Evolutionary conservation across 2,329 filamentous ascomycete genomes (phyloP).

Genomic region (Pezicula neosporulosa): DNA sequence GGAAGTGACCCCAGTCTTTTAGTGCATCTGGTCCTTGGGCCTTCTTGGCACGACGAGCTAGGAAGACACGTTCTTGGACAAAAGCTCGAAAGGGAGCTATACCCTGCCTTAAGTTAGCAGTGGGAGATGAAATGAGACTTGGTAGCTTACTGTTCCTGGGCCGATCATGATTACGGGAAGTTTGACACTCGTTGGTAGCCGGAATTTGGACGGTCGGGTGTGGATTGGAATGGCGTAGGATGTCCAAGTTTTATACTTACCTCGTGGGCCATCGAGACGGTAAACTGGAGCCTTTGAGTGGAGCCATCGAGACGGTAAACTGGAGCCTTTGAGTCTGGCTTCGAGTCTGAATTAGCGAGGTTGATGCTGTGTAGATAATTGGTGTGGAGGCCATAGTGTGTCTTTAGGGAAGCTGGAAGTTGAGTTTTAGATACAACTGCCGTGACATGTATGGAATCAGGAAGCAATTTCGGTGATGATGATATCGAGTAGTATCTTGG

Average conservation of each 20-base stretch:
- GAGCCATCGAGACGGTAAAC: neutral
- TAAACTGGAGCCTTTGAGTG: neutral
- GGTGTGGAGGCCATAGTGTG: too few relatives aligned
- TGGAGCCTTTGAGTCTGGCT: neutral
- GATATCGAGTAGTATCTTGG: conserved; percentile 6
- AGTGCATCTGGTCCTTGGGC: conserved; percentile 1
- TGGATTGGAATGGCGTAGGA: neutral
- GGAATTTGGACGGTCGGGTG: conserved; percentile 3
- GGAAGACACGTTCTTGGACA: conserved; percentile 12
- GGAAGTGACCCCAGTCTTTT: conserved; percentile 1
- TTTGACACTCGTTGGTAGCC: neutral
- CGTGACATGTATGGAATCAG: neutral
- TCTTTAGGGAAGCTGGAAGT: neutral
- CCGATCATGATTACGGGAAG: conserved; percentile 21
- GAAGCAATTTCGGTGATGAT: neutral
- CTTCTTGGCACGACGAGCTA: conserved; percentile 1
- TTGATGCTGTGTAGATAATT: too few relatives aligned
- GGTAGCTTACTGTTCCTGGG: conserved; percentile 15
- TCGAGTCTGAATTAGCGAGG: too few relatives aligned
- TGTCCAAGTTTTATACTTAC: neutral
- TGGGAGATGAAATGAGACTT: too few relatives aligned
- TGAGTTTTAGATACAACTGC: neutral
- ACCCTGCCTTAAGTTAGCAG: conserved; percentile 5
- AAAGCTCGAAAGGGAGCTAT: conserved; percentile 26
- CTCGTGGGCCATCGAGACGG: neutral